A percentile compares a stretch with the other conserved stretches of the same genome.
These are phyloP conservation scores for Eucalyptus cladocalyx DNA, from an alignment of 345 rosid genomes.

Conservation along the genomic window DNA sequence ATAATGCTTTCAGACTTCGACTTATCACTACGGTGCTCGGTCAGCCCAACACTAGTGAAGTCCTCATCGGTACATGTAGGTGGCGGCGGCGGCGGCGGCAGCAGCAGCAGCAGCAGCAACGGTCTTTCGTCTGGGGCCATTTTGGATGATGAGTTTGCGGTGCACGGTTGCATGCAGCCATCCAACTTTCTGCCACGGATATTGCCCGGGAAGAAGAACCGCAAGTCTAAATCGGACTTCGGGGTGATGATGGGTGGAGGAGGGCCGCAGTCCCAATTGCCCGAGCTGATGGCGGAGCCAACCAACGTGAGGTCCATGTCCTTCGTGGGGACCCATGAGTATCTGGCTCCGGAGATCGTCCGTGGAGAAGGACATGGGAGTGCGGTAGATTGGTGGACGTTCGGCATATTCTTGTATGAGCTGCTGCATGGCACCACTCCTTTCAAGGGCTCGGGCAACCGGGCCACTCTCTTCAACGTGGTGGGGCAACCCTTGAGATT, in stretches of 20 bases:
- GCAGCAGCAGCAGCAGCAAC: neutral
- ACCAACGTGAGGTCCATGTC: slow-evolving; percentile 89
- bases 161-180: slow-evolving; percentile 60
- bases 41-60: slow-evolving; percentile 76
- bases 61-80: slow-evolving; percentile 47
- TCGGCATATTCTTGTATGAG: slow-evolving; percentile 81
- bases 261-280: slow-evolving; percentile 13
- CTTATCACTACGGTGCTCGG: slow-evolving; percentile 81
- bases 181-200: slow-evolving; percentile 77
- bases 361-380: slow-evolving; percentile 98
- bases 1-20: slow-evolving; percentile 94
- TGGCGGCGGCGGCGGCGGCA: neutral
- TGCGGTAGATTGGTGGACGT: slow-evolving; percentile 98
- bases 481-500: slow-evolving; percentile 79
- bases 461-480: slow-evolving; percentile 79
- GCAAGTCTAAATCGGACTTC: slow-evolving; percentile 81
- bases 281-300: slow-evolving; percentile 93
- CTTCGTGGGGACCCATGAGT: slow-evolving; percentile 90
- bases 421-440: slow-evolving; percentile 80
- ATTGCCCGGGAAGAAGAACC: slow-evolving; percentile 59
- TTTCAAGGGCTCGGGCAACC: slow-evolving; percentile 83
- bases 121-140: slow-evolving; percentile 18
- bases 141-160: slow-evolving; percentile 45
- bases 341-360: slow-evolving; percentile 80
- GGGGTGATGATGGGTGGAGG: slow-evolving; percentile 47